Conservation (phyloP, 2,329 filamentous ascomycete species). For the Chaetomiaceae sp. region DNA sequence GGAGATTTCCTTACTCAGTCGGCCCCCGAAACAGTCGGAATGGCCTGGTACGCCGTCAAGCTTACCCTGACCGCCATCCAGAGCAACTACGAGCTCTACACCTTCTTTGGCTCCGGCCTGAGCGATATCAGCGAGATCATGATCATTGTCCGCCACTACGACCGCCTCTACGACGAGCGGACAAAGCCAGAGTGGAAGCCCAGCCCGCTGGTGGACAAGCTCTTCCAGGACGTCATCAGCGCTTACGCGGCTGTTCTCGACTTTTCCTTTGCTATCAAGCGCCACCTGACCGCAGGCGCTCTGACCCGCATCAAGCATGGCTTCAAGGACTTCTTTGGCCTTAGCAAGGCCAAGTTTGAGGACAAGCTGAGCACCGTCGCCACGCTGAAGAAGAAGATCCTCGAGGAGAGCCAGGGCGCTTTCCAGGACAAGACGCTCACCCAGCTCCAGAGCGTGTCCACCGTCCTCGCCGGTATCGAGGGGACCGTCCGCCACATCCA, state of each 20-base stretch:
- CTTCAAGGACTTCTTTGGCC: constrained; percentile 26
- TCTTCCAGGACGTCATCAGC: constrained; percentile 23
- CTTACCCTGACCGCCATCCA: constrained; percentile 25
- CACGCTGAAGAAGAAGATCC: constrained; percentile 21
- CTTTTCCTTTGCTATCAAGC: constrained; percentile 24
- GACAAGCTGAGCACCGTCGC: constrained; percentile 20
- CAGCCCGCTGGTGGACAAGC: constrained; percentile 23
- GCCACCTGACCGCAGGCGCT: constrained; percentile 21
- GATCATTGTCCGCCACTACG: constrained; percentile 26
- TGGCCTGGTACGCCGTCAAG: constrained; percentile 26
- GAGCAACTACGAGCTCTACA: constrained; percentile 27
- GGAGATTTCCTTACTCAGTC: constrained; percentile 21
- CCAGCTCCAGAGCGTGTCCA: constrained; percentile 17
- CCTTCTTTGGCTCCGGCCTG: constrained; percentile 24
- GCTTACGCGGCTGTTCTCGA: constrained; percentile 23
- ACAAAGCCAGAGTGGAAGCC: constrained; percentile 21
- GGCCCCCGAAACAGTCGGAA: constrained; percentile 24
- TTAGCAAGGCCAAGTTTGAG: constrained; percentile 23
- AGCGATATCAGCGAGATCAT: constrained; percentile 27
- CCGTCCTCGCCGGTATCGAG: constrained; percentile 17
- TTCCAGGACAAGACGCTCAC: constrained; percentile 26
- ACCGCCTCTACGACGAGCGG: constrained; percentile 24
- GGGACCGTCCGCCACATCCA: constrained; percentile 17
- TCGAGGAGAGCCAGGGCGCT: constrained; percentile 24
- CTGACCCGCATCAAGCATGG: constrained; percentile 22